Conservation (phyloP, 495 filamentous ascomycete genomes). For the Podospora sp. region DNA sequence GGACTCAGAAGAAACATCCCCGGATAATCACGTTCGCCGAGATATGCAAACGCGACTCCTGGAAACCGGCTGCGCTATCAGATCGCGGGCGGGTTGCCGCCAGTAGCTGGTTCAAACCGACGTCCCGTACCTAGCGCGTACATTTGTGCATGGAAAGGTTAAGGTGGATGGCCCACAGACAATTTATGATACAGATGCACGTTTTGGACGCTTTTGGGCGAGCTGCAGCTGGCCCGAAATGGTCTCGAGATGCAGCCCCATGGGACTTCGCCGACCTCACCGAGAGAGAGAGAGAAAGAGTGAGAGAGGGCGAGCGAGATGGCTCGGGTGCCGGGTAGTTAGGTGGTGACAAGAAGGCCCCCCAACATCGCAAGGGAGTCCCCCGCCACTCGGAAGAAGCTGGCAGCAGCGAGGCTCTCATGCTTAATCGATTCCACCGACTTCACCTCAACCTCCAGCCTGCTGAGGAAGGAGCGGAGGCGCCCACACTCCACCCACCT, state of each 20-base stretch:
- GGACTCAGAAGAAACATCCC: background rate
- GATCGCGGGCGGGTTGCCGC: conserved; percentile 5
- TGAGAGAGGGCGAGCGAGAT: too few species aligned
- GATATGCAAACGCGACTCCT: conserved; percentile 21
- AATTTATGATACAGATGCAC: conserved; percentile 30
- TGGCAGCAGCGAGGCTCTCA: background rate
- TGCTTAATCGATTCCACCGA: background rate
- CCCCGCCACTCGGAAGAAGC: background rate
- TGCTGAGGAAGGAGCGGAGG: background rate
- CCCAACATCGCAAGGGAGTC: background rate
- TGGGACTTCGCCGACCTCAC: conserved; percentile 25
- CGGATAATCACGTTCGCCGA: background rate
- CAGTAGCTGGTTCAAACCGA: conserved; percentile 15
- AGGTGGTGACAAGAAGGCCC: too few species aligned
- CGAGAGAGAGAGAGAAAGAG: conserved; percentile 6
- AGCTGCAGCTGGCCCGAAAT: conserved; percentile 37
- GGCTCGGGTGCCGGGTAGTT: conserved; percentile 3
- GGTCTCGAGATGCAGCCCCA: conserved; percentile 30
- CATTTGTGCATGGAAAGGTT: conserved; percentile 21
- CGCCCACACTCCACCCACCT: conserved; percentile 1
- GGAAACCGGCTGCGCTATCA: conserved; percentile 14
- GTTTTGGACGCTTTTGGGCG: conserved; percentile 28
- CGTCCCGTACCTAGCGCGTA: conserved; percentile 4
- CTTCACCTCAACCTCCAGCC: background rate
- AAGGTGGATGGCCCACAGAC: conserved; percentile 23